Base-by-base conservation (phyloP, 106 monocot species). In the Posidonia australis region DNA sequence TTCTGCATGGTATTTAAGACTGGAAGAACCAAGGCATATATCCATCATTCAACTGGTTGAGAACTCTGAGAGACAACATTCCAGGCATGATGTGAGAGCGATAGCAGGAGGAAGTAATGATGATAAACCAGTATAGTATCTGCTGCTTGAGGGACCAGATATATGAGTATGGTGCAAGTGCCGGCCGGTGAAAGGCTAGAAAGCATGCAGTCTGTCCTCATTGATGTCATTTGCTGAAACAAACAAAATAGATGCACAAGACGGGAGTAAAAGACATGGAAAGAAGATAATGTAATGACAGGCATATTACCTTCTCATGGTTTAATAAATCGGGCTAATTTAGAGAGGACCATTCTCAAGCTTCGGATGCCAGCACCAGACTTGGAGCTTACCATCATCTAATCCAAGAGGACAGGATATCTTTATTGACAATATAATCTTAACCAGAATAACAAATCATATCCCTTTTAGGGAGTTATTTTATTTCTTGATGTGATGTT, bases 331-430 rank as follows among this genome's bases (percentile, higher is more conserved):
- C 98, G 87, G 65, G 85, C 78, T 46, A 99, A 58, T 55, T 85
- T 91, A 6, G 82, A 62, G 5, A 99, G 87, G 51, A 84, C 79
- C 5, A 74, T 77, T 76, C 98, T 91, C 36, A 91, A 54, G 62
- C 64, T 82, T 5, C 81, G 77, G 32, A 99, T 80, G 5, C 98
- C 98, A 51, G 85, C 98, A 45, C 98, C 98, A 66, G 88, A 81
- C 63, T 85, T 91, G 53, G 98, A 99, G 69, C 98, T 91, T 72
- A 86, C 81, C 91, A 99, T 99, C 85, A 81, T 81, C 98, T 99
- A 32, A 43, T 16, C 54, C 58, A 45, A 46, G 14, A 56, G 17
- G 11, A 30, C 17, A 41, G 18, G 10, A 27, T 2, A 21, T 26
- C 23, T 54, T 10, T 6, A 29, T 12, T 10, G 9, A 58, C n/a